Conservation (phyloP, 208 protist species). For the Crithidia acanthocephali region DNA sequence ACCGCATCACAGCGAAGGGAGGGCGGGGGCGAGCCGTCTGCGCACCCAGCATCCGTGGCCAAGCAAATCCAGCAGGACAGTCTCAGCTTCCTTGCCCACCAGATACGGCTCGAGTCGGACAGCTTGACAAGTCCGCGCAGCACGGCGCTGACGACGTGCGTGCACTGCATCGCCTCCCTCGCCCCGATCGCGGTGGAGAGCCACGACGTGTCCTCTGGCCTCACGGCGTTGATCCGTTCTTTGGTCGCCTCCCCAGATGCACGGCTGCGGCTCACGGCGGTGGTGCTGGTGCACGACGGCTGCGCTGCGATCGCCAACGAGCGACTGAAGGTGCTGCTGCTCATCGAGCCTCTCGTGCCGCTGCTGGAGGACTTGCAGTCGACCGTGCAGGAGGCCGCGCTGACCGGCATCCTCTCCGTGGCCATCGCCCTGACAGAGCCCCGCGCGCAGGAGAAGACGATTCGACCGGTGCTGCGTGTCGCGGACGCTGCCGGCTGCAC, state of each 20-base stretch:
- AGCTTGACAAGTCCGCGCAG: constrained; percentile 23
- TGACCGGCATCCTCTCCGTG: constrained; percentile 51
- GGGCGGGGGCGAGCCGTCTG: background rate
- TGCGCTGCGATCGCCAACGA: constrained; percentile 44
- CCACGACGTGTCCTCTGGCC: constrained; percentile 37
- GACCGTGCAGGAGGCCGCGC: constrained; percentile 57
- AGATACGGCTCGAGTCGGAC: constrained; percentile 19
- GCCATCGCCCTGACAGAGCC: constrained; percentile 41
- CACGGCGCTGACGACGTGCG: constrained; percentile 28
- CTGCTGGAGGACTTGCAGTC: constrained; percentile 57
- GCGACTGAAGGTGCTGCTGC: constrained; percentile 36
- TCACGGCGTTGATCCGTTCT: constrained; percentile 50
- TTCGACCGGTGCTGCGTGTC: constrained; percentile 42
- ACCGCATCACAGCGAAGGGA: background rate
- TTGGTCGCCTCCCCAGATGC: constrained; percentile 35
- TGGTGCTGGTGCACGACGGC: constrained; percentile 49
- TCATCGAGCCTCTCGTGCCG: constrained; percentile 50
- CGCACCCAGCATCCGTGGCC: background rate
- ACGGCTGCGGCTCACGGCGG: constrained; percentile 46
- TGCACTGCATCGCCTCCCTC: constrained; percentile 36
- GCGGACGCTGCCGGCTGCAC: constrained; percentile 53
- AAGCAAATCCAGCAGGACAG: constrained; percentile 20
- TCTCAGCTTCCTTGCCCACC: constrained; percentile 36
- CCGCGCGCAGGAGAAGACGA: constrained; percentile 49
- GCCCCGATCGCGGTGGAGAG: constrained; percentile 41